Evolutionary conservation across 2,329 filamentous ascomycete genomes (phyloP).

Genomic region (Nannizziopsis barbatae): DNA sequence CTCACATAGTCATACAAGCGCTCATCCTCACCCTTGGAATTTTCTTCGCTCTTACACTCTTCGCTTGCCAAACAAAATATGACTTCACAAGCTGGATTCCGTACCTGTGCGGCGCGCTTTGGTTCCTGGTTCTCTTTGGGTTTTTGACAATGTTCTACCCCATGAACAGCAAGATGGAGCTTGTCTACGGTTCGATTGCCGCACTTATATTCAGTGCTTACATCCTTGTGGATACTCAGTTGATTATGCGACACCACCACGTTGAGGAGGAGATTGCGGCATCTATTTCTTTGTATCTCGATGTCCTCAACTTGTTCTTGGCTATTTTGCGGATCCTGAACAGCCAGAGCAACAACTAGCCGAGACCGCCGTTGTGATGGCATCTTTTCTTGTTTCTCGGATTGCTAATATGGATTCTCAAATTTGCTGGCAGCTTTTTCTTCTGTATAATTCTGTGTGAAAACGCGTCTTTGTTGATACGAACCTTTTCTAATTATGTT

Average conservation of each 20-base stretch:
- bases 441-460: no score
- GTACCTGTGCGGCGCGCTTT: slow-evolving; percentile 81
- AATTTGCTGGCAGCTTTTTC: no score
- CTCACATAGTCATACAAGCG: slow-evolving; percentile 75
- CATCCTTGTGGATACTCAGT: slow-evolving; percentile 90
- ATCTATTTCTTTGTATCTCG: slow-evolving; percentile 86
- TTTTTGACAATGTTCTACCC: slow-evolving; percentile 90
- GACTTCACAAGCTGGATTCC: slow-evolving; percentile 97
- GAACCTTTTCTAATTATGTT: no score
- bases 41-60: slow-evolving; percentile 56
- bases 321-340: slow-evolving; percentile 93
- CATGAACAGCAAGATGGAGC: slow-evolving; percentile 65
- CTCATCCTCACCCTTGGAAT: slow-evolving; percentile 68
- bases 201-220: slow-evolving; percentile 90
- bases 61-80: slow-evolving; percentile 95
- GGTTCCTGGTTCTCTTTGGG: slow-evolving; percentile 82
- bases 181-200: slow-evolving; percentile 68
- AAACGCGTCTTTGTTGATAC: no score
- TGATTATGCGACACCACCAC: slow-evolving; percentile 91
- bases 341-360: slow-evolving; percentile 84
- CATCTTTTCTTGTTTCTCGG: no score
- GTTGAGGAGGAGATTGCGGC: slow-evolving; percentile 97
- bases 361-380: no score
- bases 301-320: slow-evolving; percentile 94
- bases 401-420: no score